Evolutionary conservation across 176 grass and related monocot genomes (phyloP).

Genomic region (Triticum timopheevii): DNA sequence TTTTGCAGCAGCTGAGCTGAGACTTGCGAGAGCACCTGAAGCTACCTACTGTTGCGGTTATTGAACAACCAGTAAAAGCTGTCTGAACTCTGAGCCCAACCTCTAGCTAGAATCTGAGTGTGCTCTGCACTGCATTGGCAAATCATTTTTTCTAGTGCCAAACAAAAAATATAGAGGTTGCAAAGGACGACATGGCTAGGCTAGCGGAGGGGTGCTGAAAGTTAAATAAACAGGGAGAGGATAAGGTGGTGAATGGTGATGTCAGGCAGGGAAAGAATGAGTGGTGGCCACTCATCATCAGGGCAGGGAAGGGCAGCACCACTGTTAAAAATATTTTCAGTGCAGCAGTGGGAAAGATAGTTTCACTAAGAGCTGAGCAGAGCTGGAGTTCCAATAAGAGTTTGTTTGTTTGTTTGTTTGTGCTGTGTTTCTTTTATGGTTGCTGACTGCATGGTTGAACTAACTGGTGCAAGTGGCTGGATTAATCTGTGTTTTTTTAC

Average conservation of each 20-base stretch:
- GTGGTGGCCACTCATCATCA: conserved; percentile 38
- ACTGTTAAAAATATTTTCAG: conserved; percentile 27
- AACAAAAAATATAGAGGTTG: background rate
- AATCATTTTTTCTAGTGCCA: background rate
- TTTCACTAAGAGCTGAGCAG: conserved; percentile 11
- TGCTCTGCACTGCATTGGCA: background rate
- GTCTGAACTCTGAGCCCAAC: conserved; percentile 23
- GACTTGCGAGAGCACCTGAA: background rate
- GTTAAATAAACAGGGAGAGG: conserved; percentile 29
- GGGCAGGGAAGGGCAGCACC: background rate
- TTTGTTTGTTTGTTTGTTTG: background rate
- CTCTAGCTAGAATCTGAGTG: conserved; percentile 13
- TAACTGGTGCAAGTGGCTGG: background rate
- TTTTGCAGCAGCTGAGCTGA: background rate
- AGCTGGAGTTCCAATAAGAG: conserved; percentile 22
- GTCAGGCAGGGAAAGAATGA: conserved; percentile 8
- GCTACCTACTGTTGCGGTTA: background rate
- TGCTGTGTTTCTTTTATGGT: background rate
- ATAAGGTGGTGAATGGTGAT: conserved; percentile 46
- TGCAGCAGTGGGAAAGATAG: conserved; percentile 13
- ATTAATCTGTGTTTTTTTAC: background rate
- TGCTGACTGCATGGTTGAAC: background rate
- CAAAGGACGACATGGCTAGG: background rate
- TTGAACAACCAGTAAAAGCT: background rate
- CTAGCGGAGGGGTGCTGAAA: background rate